phyloP scores from a whole-genome alignment of 1,284 basidiomycete genomes.

The Cutaneotrichosporon sp. region DNA sequence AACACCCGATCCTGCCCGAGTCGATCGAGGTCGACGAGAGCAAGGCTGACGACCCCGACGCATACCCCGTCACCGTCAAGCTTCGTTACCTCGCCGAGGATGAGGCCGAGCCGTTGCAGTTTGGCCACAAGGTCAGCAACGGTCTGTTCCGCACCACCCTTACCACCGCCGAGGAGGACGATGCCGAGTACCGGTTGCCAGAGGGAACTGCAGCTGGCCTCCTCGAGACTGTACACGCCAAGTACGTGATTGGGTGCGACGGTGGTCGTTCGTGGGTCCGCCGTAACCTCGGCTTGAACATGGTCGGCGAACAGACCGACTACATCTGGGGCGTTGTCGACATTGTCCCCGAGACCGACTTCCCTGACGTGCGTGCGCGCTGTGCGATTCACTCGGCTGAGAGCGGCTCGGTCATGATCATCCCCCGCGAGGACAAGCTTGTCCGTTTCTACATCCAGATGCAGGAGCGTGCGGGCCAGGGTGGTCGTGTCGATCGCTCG shows the following conservation, averaged over 20 bases:
- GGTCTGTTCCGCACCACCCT: slow-evolving; percentile 27
- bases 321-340: slow-evolving; percentile 37
- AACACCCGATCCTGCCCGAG: slow-evolving; percentile 25
- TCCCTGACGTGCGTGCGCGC: slow-evolving; percentile 28
- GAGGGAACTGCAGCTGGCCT: slow-evolving; percentile 20
- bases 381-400: slow-evolving; percentile 30
- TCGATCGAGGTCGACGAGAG: slow-evolving; percentile 23
- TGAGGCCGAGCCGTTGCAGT: slow-evolving; percentile 23
- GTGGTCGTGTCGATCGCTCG: slow-evolving; percentile 28
- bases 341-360: slow-evolving; percentile 27
- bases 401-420: slow-evolving; percentile 26
- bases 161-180: slow-evolving; percentile 25
- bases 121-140: slow-evolving; percentile 26
- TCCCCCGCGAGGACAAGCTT: slow-evolving; percentile 29
- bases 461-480: slow-evolving; percentile 19
- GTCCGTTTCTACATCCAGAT: slow-evolving; percentile 30
- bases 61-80: slow-evolving; percentile 24
- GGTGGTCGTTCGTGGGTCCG: slow-evolving; percentile 36
- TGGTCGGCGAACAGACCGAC: slow-evolving; percentile 34
- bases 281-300: slow-evolving; percentile 26
- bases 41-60: slow-evolving; percentile 22
- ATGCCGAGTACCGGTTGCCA: slow-evolving; percentile 24
- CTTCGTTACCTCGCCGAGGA: slow-evolving; percentile 27
- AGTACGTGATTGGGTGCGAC: slow-evolving; percentile 38
- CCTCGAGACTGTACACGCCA: slow-evolving; percentile 30